Evolutionary conservation across 768 basidiomycete genomes (phyloP).

Genomic region (Tricholoma furcatifolium): DNA sequence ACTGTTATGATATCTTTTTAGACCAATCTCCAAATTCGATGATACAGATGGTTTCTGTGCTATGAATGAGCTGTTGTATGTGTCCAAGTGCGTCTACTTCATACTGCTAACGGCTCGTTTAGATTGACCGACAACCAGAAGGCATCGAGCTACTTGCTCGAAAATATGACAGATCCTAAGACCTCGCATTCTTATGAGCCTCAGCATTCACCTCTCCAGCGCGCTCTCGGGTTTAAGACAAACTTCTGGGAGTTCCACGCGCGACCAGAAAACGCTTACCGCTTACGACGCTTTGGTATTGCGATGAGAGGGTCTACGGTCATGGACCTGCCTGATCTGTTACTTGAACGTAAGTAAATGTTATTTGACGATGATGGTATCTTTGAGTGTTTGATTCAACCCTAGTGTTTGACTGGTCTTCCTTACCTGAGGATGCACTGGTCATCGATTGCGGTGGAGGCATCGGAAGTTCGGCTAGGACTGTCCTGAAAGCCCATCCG

Average conservation of each 20-base stretch:
- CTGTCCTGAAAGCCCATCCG: too few relatives aligned
- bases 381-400: background rate
- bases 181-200: constrained; percentile 19
- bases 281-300: constrained; percentile 26
- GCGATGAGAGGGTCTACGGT: constrained; percentile 22
- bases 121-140: constrained; percentile 26
- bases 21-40: constrained; percentile 24
- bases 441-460: constrained; percentile 70
- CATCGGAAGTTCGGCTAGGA: too few relatives aligned
- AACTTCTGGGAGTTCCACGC: constrained; percentile 22
- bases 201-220: constrained; percentile 15
- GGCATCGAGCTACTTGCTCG: constrained; percentile 24
- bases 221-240: constrained; percentile 17
- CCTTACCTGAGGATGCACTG: constrained; percentile 43
- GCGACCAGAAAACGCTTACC: too few relatives aligned
- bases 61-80: constrained; percentile 22
- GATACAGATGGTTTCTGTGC: constrained; percentile 30
- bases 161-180: constrained; percentile 23
- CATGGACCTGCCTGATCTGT: constrained; percentile 17
- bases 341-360: constrained; percentile 16
- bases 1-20: constrained; percentile 10
- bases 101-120: background rate
- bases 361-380: background rate
- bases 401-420: constrained; percentile 55
- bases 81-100: background rate